A percentile compares a stretch with the other conserved stretches of the same genome.
Evolutionary conservation across 163 green algal genomes (phyloP).

Genomic region (Scenedesmus sp.): DNA sequence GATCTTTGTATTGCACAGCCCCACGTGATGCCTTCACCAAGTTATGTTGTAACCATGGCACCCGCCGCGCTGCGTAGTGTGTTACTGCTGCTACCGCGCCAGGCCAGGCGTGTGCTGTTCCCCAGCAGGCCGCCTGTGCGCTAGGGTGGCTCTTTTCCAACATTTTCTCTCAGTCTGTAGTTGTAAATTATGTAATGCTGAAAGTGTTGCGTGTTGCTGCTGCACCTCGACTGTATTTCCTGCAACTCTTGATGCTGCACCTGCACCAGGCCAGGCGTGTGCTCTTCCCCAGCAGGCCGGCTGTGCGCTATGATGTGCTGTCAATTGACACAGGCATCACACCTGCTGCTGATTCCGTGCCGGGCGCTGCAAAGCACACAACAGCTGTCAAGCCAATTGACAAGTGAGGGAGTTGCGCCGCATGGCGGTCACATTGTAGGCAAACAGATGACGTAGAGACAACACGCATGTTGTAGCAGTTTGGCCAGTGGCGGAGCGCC

Average conservation of each 20-base stretch:
- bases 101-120: background rate
- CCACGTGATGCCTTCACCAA: no score
- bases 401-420: constrained; percentile 54
- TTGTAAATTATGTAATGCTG: background rate
- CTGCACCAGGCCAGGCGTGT: constrained; percentile 70
- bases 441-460: no score
- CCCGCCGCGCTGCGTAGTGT: no score
- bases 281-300: constrained; percentile 72
- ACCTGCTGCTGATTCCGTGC: constrained; percentile 69
- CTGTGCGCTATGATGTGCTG: constrained; percentile 88
- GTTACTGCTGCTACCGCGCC: no score
- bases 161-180: no score
- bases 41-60: no score
- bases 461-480: no score
- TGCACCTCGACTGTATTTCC: background rate
- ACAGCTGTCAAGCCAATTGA: constrained; percentile 96
- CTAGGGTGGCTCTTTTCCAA: no score
- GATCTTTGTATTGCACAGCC: no score
- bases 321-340: constrained; percentile 94
- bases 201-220: background rate
- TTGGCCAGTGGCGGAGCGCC: no score
- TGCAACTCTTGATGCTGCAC: background rate
- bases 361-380: constrained; percentile 74
- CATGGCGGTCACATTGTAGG: no score
- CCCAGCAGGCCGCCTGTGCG: no score